These are phyloP conservation scores for Kickxella alabastrina DNA, from an alignment of 192 early-diverging fungal genomes.

Conservation along the genomic window DNA sequence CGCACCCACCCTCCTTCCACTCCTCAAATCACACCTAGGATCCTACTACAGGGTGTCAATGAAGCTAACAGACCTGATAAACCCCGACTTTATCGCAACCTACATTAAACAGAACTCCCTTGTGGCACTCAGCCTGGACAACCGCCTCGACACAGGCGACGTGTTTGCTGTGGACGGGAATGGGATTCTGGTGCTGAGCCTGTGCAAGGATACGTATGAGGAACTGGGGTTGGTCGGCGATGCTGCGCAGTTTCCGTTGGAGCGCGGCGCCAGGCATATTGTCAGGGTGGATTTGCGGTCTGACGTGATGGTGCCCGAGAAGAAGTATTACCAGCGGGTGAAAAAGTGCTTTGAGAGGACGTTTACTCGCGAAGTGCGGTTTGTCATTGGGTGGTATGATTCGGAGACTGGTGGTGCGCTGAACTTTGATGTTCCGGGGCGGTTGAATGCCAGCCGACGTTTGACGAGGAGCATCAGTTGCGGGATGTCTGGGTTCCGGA, in stretches of 20 bases:
- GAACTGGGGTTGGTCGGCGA: conserved; percentile 20
- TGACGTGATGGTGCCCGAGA: conserved; percentile 18
- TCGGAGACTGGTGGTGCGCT: conserved; percentile 13
- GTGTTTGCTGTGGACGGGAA: conserved; percentile 46
- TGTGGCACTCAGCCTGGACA: conserved; percentile 15
- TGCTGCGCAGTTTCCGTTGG: conserved; percentile 29
- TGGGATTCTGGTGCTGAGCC: conserved; percentile 27
- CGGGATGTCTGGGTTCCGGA: conserved; percentile 7
- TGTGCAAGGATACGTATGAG: conserved; percentile 49
- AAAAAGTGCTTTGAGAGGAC: conserved; percentile 14
- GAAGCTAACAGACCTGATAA: conserved; percentile 30
- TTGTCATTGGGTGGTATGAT: conserved; percentile 23
- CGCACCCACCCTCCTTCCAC: background rate
- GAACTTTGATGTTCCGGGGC: conserved; percentile 25
- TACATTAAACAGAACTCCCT: conserved; percentile 22
- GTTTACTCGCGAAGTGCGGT: conserved; percentile 17
- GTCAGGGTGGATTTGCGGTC: conserved; percentile 26
- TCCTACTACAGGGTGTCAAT: conserved; percentile 21
- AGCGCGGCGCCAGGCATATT: conserved; percentile 29
- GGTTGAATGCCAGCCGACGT: background rate
- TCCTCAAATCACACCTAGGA: conserved; percentile 3
- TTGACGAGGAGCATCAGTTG: background rate
- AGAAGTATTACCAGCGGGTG: conserved; percentile 38
- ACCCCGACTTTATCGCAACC: conserved; percentile 26
- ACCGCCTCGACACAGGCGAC: conserved; percentile 34